Evolutionary conservation across 768 basidiomycete genomes (phyloP).

Genomic region (Tricholoma saponaceum): DNA sequence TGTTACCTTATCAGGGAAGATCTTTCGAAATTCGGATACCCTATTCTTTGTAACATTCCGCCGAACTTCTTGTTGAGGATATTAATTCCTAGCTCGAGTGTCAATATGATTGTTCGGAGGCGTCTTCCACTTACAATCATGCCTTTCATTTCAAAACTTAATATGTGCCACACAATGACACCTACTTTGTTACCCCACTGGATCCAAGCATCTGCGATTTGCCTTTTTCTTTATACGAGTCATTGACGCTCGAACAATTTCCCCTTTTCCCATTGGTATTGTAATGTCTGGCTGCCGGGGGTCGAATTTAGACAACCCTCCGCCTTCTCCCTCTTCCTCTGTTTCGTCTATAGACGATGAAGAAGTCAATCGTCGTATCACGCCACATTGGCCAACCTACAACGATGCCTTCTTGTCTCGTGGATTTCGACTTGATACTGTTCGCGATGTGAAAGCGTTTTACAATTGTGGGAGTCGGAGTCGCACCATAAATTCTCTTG

Average conservation of each 20-base stretch:
- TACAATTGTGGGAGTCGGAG: constrained; percentile 30
- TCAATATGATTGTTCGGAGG: constrained; percentile 23
- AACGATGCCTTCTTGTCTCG: constrained; percentile 38
- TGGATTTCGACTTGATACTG: constrained; percentile 67
- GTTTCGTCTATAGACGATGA: constrained; percentile 54
- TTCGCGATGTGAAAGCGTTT: constrained; percentile 58
- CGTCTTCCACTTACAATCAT: constrained; percentile 18
- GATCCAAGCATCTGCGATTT: neutral
- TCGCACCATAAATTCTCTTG: constrained; percentile 7
- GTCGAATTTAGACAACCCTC: constrained; percentile 19
- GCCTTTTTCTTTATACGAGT: neutral
- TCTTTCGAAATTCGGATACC: constrained; percentile 27
- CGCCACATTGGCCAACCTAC: constrained; percentile 62
- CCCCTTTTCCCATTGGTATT: neutral
- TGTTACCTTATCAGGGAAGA: constrained; percentile 31
- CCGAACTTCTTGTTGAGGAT: constrained; percentile 28
- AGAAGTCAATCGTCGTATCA: constrained; percentile 53
- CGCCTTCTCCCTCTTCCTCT: constrained; percentile 42
- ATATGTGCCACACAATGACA: constrained; percentile 7
- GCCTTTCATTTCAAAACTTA: constrained; percentile 18
- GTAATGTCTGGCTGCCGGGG: constrained; percentile 21
- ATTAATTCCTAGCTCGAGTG: constrained; percentile 26
- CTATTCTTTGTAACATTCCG: constrained; percentile 24
- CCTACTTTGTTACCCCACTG: neutral
- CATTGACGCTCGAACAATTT: constrained; percentile 4